Percentiles rank a stretch among this genome's conserved stretches.
Evolutionary conservation across 2,329 filamentous ascomycete species (phyloP).

Genomic region (Periconia sp.): DNA sequence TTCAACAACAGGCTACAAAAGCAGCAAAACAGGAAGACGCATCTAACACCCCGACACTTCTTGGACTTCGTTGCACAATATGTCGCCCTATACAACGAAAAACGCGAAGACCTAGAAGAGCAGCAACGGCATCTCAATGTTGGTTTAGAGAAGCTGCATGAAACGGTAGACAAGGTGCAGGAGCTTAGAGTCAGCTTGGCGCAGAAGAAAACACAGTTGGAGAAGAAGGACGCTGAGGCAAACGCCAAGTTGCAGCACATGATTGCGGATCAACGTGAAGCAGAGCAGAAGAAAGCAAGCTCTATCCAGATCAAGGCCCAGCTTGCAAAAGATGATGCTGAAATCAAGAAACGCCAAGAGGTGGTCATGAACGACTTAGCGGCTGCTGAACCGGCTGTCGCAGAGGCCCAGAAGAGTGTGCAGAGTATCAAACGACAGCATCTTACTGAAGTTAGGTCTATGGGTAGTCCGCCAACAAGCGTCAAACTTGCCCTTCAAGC

Average conservation of each 20-base stretch:
- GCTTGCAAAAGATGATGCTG: conserved; percentile 84
- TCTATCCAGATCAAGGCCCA: conserved; percentile 87
- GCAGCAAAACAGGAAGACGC: conserved; percentile 90
- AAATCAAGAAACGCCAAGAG: conserved; percentile 79
- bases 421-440: conserved; percentile 98
- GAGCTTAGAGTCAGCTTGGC: conserved; percentile 88
- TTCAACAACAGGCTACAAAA: conserved; percentile 88
- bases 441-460: conserved; percentile 94
- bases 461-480: conserved; percentile 88
- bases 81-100: conserved; percentile 95
- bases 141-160: conserved; percentile 92
- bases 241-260: conserved; percentile 97
- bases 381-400: conserved; percentile 87
- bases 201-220: conserved; percentile 90
- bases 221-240: conserved; percentile 91
- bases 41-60: conserved; percentile 94
- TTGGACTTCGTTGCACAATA: conserved; percentile 98
- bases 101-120: conserved; percentile 96
- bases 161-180: conserved; percentile 95
- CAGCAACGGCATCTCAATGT: conserved; percentile 98
- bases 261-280: conserved; percentile 93
- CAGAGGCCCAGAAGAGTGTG: conserved; percentile 92
- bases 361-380: conserved; percentile 87
- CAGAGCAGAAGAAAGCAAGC: conserved; percentile 84
- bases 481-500: conserved; percentile 91